Evolutionary conservation across 2,329 filamentous ascomycete species (phyloP), one percentile per base, ranked within the genome.

Genomic region (Colletotrichum tofieldiae): DNA sequence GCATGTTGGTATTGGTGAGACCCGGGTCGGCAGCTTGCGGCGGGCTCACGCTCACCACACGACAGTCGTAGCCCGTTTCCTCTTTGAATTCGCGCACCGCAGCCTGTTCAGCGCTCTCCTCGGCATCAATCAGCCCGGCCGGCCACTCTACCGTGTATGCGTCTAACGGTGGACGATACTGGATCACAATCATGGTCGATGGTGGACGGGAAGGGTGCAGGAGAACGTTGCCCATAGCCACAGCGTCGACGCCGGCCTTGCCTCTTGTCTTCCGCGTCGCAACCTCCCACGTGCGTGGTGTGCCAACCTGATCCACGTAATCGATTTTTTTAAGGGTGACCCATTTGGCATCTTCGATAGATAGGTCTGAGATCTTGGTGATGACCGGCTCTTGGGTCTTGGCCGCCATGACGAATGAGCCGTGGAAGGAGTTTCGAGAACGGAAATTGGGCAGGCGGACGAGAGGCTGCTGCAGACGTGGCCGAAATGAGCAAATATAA

Each of bases 151-250:
- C 86, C 29, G 84, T 86, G 74, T 87, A 84, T 3, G 85, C 82
- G 75, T 87, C 84, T 14, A 89, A 79, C 0, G 87, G 86, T 0
- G 86, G 86, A 14, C 87, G 82, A 76, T 85, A 89, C 78, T 88
- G 87, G 74, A 87, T 86, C 49, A 88, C 86, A 9, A 88, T 77
- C 26, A 89, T 73, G 6, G 86, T 84, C n/a, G 86, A 81, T 0
- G 84, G 82, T 51, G 80, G 78, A 66, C 81, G 82, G n/a, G 78
- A 78, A 4, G 84, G 81, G 67, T 85, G 84, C 55, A 87, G 79
- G 3, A 92, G 83, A 73, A 92, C 85, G 64, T 90, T 90, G 65
- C 90, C 86, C 73, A 92, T 90, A 60, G 89, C 89, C 6, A 92
- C 89, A 55, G 88, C 89, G 75, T 92, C 90, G 69, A 91, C 87